These are phyloP conservation scores for Colletotrichum australisinense DNA, from an alignment of 2,329 filamentous ascomycete species.

Conservation along the genomic window DNA sequence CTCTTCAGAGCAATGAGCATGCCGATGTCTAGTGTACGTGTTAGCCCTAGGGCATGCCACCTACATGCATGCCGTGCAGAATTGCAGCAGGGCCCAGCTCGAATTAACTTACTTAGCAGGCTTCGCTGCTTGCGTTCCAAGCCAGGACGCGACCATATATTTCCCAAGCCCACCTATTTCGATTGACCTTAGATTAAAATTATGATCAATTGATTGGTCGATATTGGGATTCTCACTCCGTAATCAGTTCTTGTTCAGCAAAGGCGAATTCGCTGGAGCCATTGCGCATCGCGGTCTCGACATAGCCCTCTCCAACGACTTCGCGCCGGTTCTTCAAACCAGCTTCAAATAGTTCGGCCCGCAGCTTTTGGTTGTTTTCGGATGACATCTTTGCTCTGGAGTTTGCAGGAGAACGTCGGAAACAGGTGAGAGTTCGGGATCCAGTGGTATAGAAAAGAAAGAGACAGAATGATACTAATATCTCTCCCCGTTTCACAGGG, in stretches of 20 bases:
- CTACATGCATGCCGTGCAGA: neutral
- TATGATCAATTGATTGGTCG: no score
- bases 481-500: neutral
- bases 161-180: conserved; percentile 61
- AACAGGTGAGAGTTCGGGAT: neutral
- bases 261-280: conserved; percentile 66
- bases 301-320: conserved; percentile 70
- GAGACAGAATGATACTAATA: neutral
- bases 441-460: neutral
- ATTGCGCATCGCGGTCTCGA: conserved; percentile 64
- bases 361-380: conserved; percentile 20
- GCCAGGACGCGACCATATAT: conserved; percentile 71
- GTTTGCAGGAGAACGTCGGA: neutral
- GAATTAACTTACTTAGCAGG: conserved; percentile 54
- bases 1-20: conserved; percentile 73
- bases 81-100: neutral
- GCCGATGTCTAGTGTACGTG: conserved; percentile 57
- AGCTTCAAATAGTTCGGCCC: conserved; percentile 63
- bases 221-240: conserved; percentile 54
- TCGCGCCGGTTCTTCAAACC: conserved; percentile 68
- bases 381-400: conserved; percentile 8
- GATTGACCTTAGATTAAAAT: neutral
- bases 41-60: neutral
- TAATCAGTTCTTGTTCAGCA: conserved; percentile 71
- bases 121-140: conserved; percentile 69